A percentile compares a stretch with the other conserved stretches of the same genome.
phyloP scores from a whole-genome alignment of 495 filamentous ascomycete species.

The Opeltia flavorubescens region DNA sequence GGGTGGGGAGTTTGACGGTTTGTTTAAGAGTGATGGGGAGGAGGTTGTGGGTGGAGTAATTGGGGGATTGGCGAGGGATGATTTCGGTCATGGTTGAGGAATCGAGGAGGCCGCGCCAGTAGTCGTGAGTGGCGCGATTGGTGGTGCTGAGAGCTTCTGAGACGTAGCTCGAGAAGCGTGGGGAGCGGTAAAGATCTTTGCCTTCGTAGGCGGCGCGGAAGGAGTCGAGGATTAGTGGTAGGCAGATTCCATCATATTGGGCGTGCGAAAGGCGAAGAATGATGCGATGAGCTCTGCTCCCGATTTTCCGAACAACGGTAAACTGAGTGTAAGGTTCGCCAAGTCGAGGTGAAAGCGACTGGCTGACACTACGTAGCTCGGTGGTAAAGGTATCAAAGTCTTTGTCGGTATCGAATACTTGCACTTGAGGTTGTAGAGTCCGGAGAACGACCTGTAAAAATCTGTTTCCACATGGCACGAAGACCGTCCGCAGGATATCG shows the following conservation, averaged over 20 bases:
- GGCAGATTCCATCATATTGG: constrained; percentile 60
- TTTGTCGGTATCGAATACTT: constrained; percentile 40
- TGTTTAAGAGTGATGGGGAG: constrained; percentile 26
- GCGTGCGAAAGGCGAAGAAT: constrained; percentile 56
- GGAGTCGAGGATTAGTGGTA: constrained; percentile 45
- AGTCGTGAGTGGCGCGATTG: constrained; percentile 39
- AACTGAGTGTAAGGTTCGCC: constrained; percentile 52
- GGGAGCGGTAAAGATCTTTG: constrained; percentile 25
- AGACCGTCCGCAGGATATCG: constrained; percentile 58
- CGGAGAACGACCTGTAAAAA: constrained; percentile 51
- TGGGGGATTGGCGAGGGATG: constrained; percentile 23
- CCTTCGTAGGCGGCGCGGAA: constrained; percentile 39
- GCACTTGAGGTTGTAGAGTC: constrained; percentile 35
- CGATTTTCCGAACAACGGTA: constrained; percentile 38
- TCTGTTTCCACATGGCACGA: constrained; percentile 38
- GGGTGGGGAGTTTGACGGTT: constrained; percentile 24
- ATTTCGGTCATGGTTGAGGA: constrained; percentile 34
- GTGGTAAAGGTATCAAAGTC: constrained; percentile 34
- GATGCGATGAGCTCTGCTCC: constrained; percentile 38
- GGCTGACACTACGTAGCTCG: constrained; percentile 32
- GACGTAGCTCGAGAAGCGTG: constrained; percentile 47
- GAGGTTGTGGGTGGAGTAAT: constrained; percentile 26
- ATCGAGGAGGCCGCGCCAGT: constrained; percentile 29
- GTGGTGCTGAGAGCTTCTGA: constrained; percentile 31
- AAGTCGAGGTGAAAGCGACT: constrained; percentile 37